Evolutionary conservation across 75 land plant species (phyloP), one percentile per base, ranked within the genome.

Genomic region (Cunninghamia lanceolata): DNA sequence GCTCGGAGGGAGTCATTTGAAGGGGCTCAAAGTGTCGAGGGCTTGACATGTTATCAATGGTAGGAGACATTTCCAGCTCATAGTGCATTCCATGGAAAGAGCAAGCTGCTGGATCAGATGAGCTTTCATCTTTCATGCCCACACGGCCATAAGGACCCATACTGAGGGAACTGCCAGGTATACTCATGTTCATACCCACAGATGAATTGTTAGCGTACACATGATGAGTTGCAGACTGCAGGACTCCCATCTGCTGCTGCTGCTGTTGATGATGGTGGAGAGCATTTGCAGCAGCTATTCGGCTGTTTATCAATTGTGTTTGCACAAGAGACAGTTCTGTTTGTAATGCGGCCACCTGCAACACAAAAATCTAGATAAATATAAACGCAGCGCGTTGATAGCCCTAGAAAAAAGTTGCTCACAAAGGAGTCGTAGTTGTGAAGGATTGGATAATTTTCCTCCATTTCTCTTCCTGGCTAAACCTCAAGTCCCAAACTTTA

Each of bases 261-360:
- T 59, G 87, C 66, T 86, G 89, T 19, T 88, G 91, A 3, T 88
- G 80, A 21, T 9, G 71, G 10, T 86, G 87, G 21, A 89, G 82
- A 28, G 90, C 89, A 76, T 77, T 87, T 34, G 88, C 92, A 2
- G 84, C 71, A 2, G 87, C 92, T 39, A 86, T 66, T 30, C 91
- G 50, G 85, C 90, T 92, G 89, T 90, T 90, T 28, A 92, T 87
- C 70, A 93, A 83, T 38, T 93, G 92, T n/a, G 85, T 39, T 79
- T 91, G 94, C 46, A 89, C 91, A 46, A 91, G 70, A 9, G 91
- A 88, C 15, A 93, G 90, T 87, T 93, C 94, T 7, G 94, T 87
- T 42, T 91, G 94, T 35, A 93, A 86, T 4, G 89, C 78, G 5
- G 88, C 88, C 71, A 93, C 94, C 94, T 93, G 86, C 71, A 35